Conservation (phyloP, 805 yeast genomes). For the Maudiozyma serrabonitensis region DNA sequence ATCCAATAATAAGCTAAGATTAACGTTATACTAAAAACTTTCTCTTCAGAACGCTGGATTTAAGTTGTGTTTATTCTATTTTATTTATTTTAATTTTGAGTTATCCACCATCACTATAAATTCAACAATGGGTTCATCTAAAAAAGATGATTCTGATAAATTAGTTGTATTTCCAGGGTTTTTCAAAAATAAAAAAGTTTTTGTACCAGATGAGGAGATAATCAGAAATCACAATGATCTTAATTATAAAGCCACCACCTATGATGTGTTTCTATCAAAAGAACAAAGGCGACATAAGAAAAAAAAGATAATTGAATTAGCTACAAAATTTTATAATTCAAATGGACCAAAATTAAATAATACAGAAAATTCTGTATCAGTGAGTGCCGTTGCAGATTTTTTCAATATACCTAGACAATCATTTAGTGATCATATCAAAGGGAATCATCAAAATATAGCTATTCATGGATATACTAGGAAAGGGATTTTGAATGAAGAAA, state of each 20-base stretch:
- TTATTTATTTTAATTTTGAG: no score
- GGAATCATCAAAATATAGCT: constrained; percentile 6
- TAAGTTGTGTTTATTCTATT: no score
- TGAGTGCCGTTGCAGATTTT: constrained; percentile 5
- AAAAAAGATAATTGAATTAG: constrained; percentile 6
- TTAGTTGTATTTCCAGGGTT: constrained; percentile 1
- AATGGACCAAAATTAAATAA: neutral
- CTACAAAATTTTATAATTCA: constrained; percentile 3
- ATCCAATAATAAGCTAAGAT: no score
- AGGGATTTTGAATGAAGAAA: constrained; percentile 2
- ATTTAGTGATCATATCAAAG: constrained; percentile 8
- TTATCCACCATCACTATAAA: no score
- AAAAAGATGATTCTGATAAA: neutral
- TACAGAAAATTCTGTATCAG: neutral
- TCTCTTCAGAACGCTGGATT: no score
- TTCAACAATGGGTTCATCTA: neutral
- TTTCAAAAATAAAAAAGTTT: constrained; percentile 4
- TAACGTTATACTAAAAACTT: no score
- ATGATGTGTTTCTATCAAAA: constrained; percentile 1
- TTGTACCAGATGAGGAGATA: constrained; percentile 5
- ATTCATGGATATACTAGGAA: constrained; percentile 6
- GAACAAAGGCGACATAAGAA: constrained; percentile 3
- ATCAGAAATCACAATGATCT: neutral
- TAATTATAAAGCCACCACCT: constrained; percentile 3
- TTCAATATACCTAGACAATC: constrained; percentile 9